Base-by-base conservation (phyloP, 2,329 filamentous ascomycete species). In the Amauroascus niger region DNA sequence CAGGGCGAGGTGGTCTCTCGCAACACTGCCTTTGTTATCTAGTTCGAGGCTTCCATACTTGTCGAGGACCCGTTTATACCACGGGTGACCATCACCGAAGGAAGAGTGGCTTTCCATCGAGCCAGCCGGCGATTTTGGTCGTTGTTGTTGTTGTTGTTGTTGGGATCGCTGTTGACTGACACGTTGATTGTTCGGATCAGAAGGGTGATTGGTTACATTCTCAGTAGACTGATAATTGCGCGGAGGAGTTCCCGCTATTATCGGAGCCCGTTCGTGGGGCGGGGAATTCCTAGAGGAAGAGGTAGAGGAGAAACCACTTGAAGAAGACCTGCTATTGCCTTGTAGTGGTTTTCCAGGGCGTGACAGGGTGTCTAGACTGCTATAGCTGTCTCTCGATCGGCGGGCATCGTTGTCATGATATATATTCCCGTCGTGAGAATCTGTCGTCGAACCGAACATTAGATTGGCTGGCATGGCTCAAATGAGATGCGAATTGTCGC, bases 21-120 rank as follows among this genome's bases (percentile, higher is more conserved):
- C 81, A 20, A 83, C 80, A 60, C 79, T 82, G 14, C 81, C 81
- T 64, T 83, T 83, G 59, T 84, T 84, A 59, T 84, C 81, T 49
- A 84, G 65, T 63, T 83, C 80, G 30, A 84, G 69, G 56, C 75
- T 78, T 16, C 81, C 81, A 60, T 81, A 84, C 60, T 79, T 80
- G 40, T 82, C 79, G 37, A 75, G 68, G 8, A 78, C 59, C 13
- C 62, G 64, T 54, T 69, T 71, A 69, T 75, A 79, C 72, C 77
- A 76, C 26, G 46, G 44, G 20, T 32, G 35, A 33, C 43, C 41
- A 49, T 55, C 53, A 14, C 47, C 49, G 33, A 52, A 50, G 24
- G 48, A 18, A 6, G 32, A 46, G 30, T 39, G 41, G 14, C 50
- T 52, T 1, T 37, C 40, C 50, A 52, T 52, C 28, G 50, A 52